Evolutionary conservation across 1,139 yeast species (phyloP).

Genomic region (Geotrichum klebahnii): DNA sequence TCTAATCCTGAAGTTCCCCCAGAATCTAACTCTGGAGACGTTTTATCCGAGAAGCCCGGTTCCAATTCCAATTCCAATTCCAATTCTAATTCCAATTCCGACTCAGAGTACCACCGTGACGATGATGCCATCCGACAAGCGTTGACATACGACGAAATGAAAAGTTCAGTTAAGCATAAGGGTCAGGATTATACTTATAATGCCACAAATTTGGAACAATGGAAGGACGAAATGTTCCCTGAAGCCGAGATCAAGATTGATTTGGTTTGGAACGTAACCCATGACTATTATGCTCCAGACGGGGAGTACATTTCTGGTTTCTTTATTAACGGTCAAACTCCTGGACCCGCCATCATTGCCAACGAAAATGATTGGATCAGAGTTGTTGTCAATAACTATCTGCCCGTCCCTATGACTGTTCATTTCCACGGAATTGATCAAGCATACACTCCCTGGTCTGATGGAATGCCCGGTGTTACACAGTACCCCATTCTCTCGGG

Average conservation of each 20-base stretch:
- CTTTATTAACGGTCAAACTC: conserved; percentile 38
- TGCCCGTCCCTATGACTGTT: conserved; percentile 26
- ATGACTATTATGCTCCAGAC: conserved; percentile 27
- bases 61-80: too few relatives aligned
- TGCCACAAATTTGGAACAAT: too few relatives aligned
- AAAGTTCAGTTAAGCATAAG: too few relatives aligned
- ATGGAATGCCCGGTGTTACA: conserved; percentile 42
- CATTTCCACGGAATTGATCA: conserved; percentile 44
- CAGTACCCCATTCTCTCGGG: conserved; percentile 40
- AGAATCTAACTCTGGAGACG: too few relatives aligned
- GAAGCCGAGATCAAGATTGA: conserved; percentile 8
- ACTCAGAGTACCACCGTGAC: too few relatives aligned
- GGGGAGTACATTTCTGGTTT: conserved; percentile 31
- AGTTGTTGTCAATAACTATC: conserved; percentile 35
- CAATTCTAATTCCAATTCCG: too few relatives aligned
- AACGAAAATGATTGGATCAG: conserved; percentile 41
- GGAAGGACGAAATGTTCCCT: conserved; percentile 13
- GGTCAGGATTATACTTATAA: too few relatives aligned
- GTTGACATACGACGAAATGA: too few relatives aligned
- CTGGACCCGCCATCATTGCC: conserved; percentile 40
- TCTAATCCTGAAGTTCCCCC: too few relatives aligned
- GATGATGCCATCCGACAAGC: too few relatives aligned
- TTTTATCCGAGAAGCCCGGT: too few relatives aligned
- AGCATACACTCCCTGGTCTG: conserved; percentile 41
- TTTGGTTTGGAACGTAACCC: conserved; percentile 22